phyloP scores from a whole-genome alignment of 148 eudicot genomes.

The Rhododendron molle region DNA sequence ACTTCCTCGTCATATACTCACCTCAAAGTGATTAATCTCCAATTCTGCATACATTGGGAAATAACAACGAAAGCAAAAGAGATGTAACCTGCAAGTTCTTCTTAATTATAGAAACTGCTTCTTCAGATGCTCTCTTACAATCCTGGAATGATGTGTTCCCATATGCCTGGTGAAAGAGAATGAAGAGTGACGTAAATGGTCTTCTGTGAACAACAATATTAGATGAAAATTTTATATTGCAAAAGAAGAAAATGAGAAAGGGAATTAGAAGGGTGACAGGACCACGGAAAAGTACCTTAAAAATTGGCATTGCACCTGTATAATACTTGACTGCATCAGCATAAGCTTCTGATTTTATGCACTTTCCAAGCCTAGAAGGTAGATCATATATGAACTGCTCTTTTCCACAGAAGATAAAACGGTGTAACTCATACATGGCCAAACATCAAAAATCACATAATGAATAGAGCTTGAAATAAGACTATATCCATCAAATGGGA shows the following conservation, averaged over 20 bases:
- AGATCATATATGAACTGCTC: slow-evolving; percentile 98
- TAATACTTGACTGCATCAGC: slow-evolving; percentile 95
- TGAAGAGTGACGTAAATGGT: background rate
- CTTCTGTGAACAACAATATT: background rate
- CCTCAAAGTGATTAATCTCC: background rate
- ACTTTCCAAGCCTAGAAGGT: slow-evolving; percentile 89
- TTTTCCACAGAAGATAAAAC: slow-evolving; percentile 42
- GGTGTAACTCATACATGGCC: slow-evolving; percentile 31
- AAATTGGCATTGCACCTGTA: slow-evolving; percentile 98
- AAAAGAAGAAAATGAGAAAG: background rate
- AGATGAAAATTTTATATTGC: background rate
- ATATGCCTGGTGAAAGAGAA: slow-evolving; percentile 52
- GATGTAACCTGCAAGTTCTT: slow-evolving; percentile 74
- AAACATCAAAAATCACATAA: slow-evolving; percentile 15
- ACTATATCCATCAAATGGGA: background rate
- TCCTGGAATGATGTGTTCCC: slow-evolving; percentile 94
- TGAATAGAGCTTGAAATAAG: background rate
- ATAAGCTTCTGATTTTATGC: slow-evolving; percentile 95
- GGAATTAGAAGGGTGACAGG: slow-evolving; percentile 4
- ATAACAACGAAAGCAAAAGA: slow-evolving; percentile 13
- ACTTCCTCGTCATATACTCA: background rate
- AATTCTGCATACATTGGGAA: background rate
- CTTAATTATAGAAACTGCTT: slow-evolving; percentile 62
- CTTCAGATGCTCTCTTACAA: slow-evolving; percentile 93
- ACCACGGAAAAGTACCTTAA: slow-evolving; percentile 53